Base-by-base conservation (phyloP, 2,329 filamentous ascomycete species). In the Colletotrichum simmondsii region DNA sequence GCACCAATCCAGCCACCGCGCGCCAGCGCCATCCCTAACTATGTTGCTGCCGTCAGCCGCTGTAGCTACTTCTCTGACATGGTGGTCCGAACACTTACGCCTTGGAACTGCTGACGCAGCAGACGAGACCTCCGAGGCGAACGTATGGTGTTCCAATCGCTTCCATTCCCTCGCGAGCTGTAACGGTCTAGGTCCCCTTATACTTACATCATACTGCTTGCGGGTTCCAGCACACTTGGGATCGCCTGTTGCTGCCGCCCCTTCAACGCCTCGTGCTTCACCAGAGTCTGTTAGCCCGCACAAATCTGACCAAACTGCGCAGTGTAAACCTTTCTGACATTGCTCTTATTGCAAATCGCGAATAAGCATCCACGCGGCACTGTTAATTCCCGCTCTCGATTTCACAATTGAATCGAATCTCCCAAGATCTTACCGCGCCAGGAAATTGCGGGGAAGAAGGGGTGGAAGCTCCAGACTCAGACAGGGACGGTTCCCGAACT, bases 391-490 rank as follows among this genome's bases (percentile, higher is more conserved):
- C 66, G 49, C 56, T 52, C 54, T 58, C 67, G 65, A 64, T 53
- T n/a, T 64, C 54, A 32, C 56, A 46, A 52, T 61, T 60, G 54
- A 46, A 61, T 71, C 71, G 61, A 61, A 71, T 30, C 24, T 57
- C 62, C 65, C 56, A 59, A 59, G 24, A 71, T 70, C 61, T 58
- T 60, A 62, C 66, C 71, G 16, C 66, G 52, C 54, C 46, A 71
- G 49, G 56, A 35, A 72, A 35, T 70, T 73, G 71, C 71, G 71
- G 71, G 71, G 71, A 73, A 68, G 49, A 62, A 73, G 60, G 70
- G 71, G 66, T 65, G 66, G 65, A 54, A 68, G 65, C 59, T 54
- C 37, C 59, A 53, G 49, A 57, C 66, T 73, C 56, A 26, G 57
- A 65, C 66, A 52, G 22, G 60, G 61, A 65, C 66, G 56, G 66